Evolutionary conservation across 192 early-diverging fungal genomes (phyloP).

Genomic region (Geranomyces variabilis): DNA sequence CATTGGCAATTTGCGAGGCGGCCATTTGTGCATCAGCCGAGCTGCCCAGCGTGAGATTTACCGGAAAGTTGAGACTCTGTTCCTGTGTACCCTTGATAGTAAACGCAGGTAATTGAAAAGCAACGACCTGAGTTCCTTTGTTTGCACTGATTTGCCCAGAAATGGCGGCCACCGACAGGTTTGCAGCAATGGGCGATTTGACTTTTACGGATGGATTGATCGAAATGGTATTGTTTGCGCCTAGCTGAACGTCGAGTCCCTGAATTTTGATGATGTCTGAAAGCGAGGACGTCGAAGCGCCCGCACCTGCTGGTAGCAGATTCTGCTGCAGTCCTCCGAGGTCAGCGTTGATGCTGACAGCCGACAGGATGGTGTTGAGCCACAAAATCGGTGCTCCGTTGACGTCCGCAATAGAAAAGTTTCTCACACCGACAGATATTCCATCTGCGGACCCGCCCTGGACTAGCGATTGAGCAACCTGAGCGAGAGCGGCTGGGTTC

Average conservation of each 20-base stretch:
- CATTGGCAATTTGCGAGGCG: constrained; percentile 9
- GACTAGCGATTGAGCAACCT: not conserved
- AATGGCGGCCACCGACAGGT: constrained; percentile 12
- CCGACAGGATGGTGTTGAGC: constrained; percentile 18
- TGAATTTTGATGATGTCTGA: constrained; percentile 4
- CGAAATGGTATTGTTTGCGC: constrained; percentile 12
- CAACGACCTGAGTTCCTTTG: constrained; percentile 5
- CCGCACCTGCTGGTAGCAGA: not conserved
- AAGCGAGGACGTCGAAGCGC: not conserved
- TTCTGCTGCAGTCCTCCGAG: constrained; percentile 15
- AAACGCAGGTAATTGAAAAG: constrained; percentile 18
- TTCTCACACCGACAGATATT: constrained; percentile 13
- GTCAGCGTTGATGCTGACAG: constrained; percentile 14
- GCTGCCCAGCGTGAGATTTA: constrained; percentile 6
- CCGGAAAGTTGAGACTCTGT: constrained; percentile 3
- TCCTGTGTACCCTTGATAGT: constrained; percentile 2
- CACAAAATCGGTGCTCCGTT: constrained; percentile 1
- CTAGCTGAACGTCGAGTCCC: constrained; percentile 9
- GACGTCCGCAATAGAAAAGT: constrained; percentile 9
- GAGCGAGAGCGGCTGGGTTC: constrained; percentile 1
- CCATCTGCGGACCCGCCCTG: constrained; percentile 7
- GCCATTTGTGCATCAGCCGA: constrained; percentile 16
- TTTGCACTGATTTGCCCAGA: not conserved
- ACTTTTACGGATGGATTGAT: constrained; percentile 16
- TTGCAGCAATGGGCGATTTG: constrained; percentile 10